Conservation (phyloP, 352 stramenopile genomes). For the Globisporangium abappressorium region DNA sequence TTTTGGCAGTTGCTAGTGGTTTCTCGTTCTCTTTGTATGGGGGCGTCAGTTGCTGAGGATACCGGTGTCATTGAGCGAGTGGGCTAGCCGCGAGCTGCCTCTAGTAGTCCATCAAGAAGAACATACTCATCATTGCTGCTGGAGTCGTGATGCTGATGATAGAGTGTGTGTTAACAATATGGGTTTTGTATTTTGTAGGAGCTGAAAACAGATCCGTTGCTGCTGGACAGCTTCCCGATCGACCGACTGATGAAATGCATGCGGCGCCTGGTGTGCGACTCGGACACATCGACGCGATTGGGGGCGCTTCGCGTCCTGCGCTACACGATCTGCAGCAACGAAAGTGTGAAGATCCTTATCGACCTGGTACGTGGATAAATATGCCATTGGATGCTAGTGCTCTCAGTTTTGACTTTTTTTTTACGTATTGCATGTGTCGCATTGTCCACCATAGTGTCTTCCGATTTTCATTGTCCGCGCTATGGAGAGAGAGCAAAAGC, state of each 20-base stretch:
- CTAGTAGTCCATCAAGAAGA: not conserved
- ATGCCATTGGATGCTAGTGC: not conserved
- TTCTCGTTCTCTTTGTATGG: not conserved
- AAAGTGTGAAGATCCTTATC: conserved; percentile 61
- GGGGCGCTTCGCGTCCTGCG: conserved; percentile 76
- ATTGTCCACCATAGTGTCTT: conserved; percentile 34
- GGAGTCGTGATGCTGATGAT: not conserved
- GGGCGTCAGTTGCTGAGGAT: not conserved
- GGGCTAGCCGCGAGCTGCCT: not conserved
- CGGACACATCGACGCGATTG: conserved; percentile 74
- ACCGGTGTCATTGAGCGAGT: not conserved
- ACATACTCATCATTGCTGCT: not conserved
- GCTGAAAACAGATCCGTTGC: conserved; percentile 81
- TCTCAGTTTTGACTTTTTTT: not conserved
- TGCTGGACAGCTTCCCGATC: conserved; percentile 80
- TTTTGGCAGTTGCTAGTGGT: not conserved
- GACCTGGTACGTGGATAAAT: conserved; percentile 41
- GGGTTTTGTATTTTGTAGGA: conserved; percentile 31
- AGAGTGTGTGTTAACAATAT: not conserved
- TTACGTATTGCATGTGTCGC: not conserved
- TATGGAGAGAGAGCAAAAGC: conserved; percentile 85
- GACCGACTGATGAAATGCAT: conserved; percentile 80
- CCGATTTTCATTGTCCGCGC: conserved; percentile 81
- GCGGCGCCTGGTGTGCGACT: conserved; percentile 70
- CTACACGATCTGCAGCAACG: conserved; percentile 80